Evolutionary conservation across 805 yeast species (phyloP), one percentile per base, ranked within the genome.

Genomic region (Saturnispora silvae): DNA sequence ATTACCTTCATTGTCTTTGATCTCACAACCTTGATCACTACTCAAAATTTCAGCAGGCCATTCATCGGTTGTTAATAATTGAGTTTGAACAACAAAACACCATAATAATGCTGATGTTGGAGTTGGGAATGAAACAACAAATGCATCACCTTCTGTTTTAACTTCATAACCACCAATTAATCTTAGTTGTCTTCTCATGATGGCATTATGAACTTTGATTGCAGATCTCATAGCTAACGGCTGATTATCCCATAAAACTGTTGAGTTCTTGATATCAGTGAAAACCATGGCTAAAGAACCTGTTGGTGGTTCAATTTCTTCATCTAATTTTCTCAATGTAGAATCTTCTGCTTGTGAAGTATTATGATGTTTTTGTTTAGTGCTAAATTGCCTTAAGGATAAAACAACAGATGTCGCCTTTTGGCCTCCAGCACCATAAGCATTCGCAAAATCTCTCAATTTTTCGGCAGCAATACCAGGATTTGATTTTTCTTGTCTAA

Each of bases 131-230:
- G 96, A 84, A 11, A 92, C 96, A 84, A 92, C 87, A 50, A 92
- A 92, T 0, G 98, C 95, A 67, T 92, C 99, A 53, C 99, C 99
- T 74, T 92, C 99, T 2, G 96, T 92, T 56, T 92, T 92, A 20
- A 92, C 98, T 57, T 92, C 99, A 55, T 92, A 92, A 2, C 98
- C 99, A 25, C 97, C 96, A 53, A 83, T 84, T 33, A 87, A 78
- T 48, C 96, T 72, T 44, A 92, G 62, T 47, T 85, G 94, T 34
- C 97, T 72, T 52, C 99, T 75, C 98, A 92, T 92, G 22, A 92
- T 73, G 17, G 83, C 73, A 54, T 92, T 92, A 59, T 92, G 99
- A 4, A 84, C 81, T 59, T 86, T 85, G 52, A 92, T 92, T 0
- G 98, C 97, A 2, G 95, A 79, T 56, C 96, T 68, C 99, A 92